These are phyloP conservation scores for Sporothrix pallida DNA, from an alignment of 2,329 filamentous ascomycete genomes.

Conservation along the genomic window DNA sequence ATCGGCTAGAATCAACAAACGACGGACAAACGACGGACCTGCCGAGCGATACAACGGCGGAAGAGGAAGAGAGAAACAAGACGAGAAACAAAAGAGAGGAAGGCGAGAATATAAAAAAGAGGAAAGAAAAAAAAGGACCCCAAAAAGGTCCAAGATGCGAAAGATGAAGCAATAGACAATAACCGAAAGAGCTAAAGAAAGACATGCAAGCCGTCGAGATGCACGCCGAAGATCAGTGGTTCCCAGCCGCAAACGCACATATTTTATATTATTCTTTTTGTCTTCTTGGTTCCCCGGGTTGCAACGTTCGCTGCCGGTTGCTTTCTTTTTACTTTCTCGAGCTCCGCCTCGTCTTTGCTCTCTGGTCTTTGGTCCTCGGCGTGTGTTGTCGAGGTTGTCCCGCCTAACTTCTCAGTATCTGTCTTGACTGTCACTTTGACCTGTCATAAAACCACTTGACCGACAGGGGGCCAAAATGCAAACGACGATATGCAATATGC, in stretches of 20 bases:
- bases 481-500: neutral
- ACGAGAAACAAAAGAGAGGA: neutral
- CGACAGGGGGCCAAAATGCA: neutral
- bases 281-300: neutral
- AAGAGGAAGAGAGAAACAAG: neutral
- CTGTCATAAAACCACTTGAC: slow-evolving; percentile 15
- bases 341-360: neutral
- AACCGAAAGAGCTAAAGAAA: neutral
- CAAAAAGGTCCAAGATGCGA: neutral
- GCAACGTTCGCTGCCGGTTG: neutral
- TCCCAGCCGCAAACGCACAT: slow-evolving; percentile 17
- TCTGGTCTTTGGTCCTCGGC: neutral
- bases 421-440: slow-evolving; percentile 14
- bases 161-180: neutral
- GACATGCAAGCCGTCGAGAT: neutral
- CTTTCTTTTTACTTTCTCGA: neutral
- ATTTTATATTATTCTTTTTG: neutral
- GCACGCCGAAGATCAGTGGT: neutral
- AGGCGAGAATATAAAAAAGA: neutral
- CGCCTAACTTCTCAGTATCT: neutral
- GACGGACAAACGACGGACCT: neutral
- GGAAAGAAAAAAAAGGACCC: neutral
- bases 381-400: no score
- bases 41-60: neutral
- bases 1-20: neutral